Evolutionary conservation across 805 yeast species (phyloP).

Genomic region (Wickerhamiella sorbophila): DNA sequence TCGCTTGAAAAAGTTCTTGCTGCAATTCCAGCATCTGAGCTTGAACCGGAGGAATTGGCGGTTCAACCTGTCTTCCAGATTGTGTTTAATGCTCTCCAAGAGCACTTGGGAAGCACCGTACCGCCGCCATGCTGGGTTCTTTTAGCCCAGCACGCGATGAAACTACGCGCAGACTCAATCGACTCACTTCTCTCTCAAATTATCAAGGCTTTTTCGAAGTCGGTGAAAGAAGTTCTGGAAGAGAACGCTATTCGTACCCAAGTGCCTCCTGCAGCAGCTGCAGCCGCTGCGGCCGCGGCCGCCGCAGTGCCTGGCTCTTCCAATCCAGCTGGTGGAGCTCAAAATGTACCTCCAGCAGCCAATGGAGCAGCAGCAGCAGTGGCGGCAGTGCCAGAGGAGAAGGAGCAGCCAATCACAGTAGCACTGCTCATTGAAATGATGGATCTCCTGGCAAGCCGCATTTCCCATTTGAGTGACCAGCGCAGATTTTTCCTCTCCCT

Average conservation of each 20-base stretch:
- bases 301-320: slow-evolving; percentile 11
- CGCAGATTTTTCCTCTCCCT: slow-evolving; percentile 75
- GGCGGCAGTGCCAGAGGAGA: background rate
- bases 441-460: slow-evolving; percentile 63
- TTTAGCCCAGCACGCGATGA: slow-evolving; percentile 59
- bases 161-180: slow-evolving; percentile 54
- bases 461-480: slow-evolving; percentile 82
- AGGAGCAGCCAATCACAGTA: slow-evolving; percentile 3
- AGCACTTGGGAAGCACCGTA: slow-evolving; percentile 56
- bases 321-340: slow-evolving; percentile 12
- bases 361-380: slow-evolving; percentile 23
- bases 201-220: slow-evolving; percentile 57
- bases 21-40: slow-evolving; percentile 41
- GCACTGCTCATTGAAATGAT: slow-evolving; percentile 55
- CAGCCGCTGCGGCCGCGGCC: background rate
- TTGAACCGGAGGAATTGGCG: slow-evolving; percentile 33
- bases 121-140: slow-evolving; percentile 68
- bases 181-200: slow-evolving; percentile 63
- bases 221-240: slow-evolving; percentile 15
- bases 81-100: slow-evolving; percentile 42
- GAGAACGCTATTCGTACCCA: background rate
- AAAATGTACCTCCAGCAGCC: slow-evolving; percentile 4
- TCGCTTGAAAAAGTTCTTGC: slow-evolving; percentile 55
- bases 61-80: slow-evolving; percentile 3
- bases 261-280: background rate